phyloP scores from a whole-genome alignment of 2,329 filamentous ascomycete genomes.

The Lojkania enalia region DNA sequence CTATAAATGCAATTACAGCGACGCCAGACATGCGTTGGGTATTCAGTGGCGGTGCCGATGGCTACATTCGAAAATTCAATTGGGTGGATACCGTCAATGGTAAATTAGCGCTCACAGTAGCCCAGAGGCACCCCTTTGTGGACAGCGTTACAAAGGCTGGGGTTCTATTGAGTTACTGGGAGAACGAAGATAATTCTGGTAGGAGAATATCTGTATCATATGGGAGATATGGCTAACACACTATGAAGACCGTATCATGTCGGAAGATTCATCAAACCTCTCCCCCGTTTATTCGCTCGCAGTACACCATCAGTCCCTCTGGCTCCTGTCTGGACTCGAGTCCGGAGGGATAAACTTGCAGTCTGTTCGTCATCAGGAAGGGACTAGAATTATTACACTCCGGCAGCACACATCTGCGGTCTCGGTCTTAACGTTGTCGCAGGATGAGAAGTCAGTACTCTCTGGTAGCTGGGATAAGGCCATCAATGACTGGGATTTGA shows the following conservation, averaged over 20 bases:
- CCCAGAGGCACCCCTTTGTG: slow-evolving; percentile 94
- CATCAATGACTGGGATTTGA: slow-evolving; percentile 91
- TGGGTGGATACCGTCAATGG: slow-evolving; percentile 94
- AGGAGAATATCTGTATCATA: no score
- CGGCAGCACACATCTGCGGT: slow-evolving; percentile 89
- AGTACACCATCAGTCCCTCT: slow-evolving; percentile 84
- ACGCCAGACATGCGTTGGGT: slow-evolving; percentile 95
- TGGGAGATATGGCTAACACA: not conserved
- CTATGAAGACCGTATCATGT: slow-evolving; percentile 34
- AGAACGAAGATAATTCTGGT: slow-evolving; percentile 73
- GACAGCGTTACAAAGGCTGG: slow-evolving; percentile 96
- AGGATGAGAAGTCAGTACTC: slow-evolving; percentile 83
- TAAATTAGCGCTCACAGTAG: slow-evolving; percentile 89
- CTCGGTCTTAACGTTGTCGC: slow-evolving; percentile 78
- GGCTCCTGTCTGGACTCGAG: slow-evolving; percentile 88
- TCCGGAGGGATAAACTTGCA: slow-evolving; percentile 92
- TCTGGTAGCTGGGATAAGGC: slow-evolving; percentile 97
- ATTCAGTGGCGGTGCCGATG: slow-evolving; percentile 90
- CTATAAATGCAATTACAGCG: slow-evolving; percentile 87
- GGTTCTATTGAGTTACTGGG: slow-evolving; percentile 95
- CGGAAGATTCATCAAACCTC: slow-evolving; percentile 60
- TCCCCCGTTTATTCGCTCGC: slow-evolving; percentile 95
- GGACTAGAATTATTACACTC: slow-evolving; percentile 80
- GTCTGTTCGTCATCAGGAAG: slow-evolving; percentile 91
- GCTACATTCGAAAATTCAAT: slow-evolving; percentile 96